phyloP scores from a whole-genome alignment of 2,329 filamentous ascomycete species.

The Talaromyces piceae region DNA sequence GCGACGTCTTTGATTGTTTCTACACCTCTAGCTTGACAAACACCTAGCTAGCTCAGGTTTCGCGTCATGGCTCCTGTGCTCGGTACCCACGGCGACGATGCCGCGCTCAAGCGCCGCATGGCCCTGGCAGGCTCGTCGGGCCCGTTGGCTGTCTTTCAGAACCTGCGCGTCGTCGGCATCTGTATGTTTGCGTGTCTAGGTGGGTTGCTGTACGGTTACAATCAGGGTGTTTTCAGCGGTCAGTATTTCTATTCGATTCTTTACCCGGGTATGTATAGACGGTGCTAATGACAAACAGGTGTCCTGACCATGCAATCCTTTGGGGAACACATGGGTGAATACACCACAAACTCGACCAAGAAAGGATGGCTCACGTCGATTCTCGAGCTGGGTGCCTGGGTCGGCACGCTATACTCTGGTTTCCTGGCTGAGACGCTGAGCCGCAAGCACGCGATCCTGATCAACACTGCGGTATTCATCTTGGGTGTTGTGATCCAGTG shows the following conservation, averaged over 20 bases:
- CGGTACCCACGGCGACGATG: slow-evolving; percentile 33
- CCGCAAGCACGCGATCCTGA: slow-evolving; percentile 54
- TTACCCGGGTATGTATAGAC: not conserved
- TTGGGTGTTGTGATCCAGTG: slow-evolving; percentile 61
- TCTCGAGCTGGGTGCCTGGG: slow-evolving; percentile 68
- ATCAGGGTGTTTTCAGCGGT: slow-evolving; percentile 19
- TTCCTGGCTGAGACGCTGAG: slow-evolving; percentile 64
- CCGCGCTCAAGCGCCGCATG: slow-evolving; percentile 46
- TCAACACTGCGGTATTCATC: slow-evolving; percentile 36
- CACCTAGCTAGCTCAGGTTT: no score
- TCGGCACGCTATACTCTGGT: slow-evolving; percentile 63
- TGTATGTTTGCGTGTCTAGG: slow-evolving; percentile 57
- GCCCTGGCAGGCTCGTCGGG: slow-evolving; percentile 49
- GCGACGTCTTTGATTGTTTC: no score
- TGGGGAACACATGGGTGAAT: slow-evolving; percentile 18
- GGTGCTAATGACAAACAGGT: slow-evolving; percentile 1
- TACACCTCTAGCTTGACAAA: no score
- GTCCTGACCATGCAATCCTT: slow-evolving; percentile 14
- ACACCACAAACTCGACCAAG: slow-evolving; percentile 16
- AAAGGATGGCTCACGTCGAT: slow-evolving; percentile 43
- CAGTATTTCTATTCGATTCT: not conserved
- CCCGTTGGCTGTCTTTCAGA: slow-evolving; percentile 49
- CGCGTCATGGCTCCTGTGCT: not conserved
- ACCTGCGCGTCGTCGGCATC: slow-evolving; percentile 54
- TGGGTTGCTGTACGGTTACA: slow-evolving; percentile 34